These are phyloP conservation scores for Nemophila menziesii DNA, from an alignment of 257 asterid species.

Conservation along the genomic window DNA sequence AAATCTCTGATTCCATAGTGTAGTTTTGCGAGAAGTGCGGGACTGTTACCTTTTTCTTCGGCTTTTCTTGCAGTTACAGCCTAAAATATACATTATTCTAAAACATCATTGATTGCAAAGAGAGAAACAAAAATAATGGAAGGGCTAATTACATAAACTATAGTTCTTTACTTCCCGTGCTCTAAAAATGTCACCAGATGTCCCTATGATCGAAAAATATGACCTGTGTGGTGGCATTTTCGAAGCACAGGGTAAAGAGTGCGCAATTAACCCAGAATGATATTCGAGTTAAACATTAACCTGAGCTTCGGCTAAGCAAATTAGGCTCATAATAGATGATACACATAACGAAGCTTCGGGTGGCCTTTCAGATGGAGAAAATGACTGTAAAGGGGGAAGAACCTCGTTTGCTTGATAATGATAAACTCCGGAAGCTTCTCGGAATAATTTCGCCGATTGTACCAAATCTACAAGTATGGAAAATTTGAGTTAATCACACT, in stretches of 20 bases:
- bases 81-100: slow-evolving; percentile 21
- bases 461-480: slow-evolving; percentile 38
- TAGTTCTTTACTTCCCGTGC: no score
- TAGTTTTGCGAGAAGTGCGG: slow-evolving; percentile 44
- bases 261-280: no score
- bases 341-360: slow-evolving; percentile 37
- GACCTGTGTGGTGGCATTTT: no score
- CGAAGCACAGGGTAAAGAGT: no score
- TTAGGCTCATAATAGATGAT: slow-evolving; percentile 31
- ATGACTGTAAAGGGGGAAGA: slow-evolving; percentile 20
- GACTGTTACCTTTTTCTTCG: slow-evolving; percentile 43
- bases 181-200: no score
- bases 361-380: slow-evolving; percentile 25
- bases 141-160: no score
- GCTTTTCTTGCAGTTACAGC: slow-evolving; percentile 60
- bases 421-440: slow-evolving; percentile 70
- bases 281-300: slow-evolving; percentile 17
- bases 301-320: slow-evolving; percentile 79
- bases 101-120: neutral
- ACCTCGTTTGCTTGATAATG: slow-evolving; percentile 24
- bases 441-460: slow-evolving; percentile 41
- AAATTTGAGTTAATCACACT: no score
- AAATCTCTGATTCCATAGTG: slow-evolving; percentile 46
- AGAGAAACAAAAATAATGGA: neutral
- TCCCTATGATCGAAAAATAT: no score